These are phyloP conservation scores for Xylaria nigripes DNA, from an alignment of 495 filamentous ascomycete genomes.

Conservation along the genomic window DNA sequence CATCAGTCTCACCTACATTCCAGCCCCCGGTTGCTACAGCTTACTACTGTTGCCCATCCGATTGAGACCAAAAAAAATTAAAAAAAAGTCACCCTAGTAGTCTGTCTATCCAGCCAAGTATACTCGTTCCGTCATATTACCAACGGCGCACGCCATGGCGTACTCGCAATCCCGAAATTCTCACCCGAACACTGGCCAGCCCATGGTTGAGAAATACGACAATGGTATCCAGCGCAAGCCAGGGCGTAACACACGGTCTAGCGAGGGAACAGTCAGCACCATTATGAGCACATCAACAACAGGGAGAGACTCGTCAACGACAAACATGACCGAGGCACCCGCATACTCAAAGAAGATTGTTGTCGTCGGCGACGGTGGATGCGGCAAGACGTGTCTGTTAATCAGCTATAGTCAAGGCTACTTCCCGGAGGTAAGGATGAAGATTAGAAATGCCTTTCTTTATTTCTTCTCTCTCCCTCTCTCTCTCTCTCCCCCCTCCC, in stretches of 20 bases:
- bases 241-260: constrained; percentile 39
- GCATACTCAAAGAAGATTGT: constrained; percentile 98
- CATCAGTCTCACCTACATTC: constrained; percentile 25
- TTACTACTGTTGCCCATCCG: not conserved
- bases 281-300: constrained; percentile 53
- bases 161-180: constrained; percentile 40
- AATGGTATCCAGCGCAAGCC: constrained; percentile 30
- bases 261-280: constrained; percentile 77
- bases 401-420: constrained; percentile 98
- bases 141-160: constrained; percentile 28
- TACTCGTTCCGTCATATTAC: not conserved
- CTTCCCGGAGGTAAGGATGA: constrained; percentile 96
- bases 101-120: constrained; percentile 11
- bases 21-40: not conserved
- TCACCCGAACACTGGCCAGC: constrained; percentile 20
- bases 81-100: not conserved
- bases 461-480: not conserved
- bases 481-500: not conserved
- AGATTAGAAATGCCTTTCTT: constrained; percentile 14
- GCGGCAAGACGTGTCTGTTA: constrained; percentile 95
- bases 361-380: constrained; percentile 94
- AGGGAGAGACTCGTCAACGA: constrained; percentile 64
- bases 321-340: constrained; percentile 79
- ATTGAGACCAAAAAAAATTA: constrained; percentile 6
- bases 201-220: constrained; percentile 31